phyloP scores from a whole-genome alignment of 805 yeast genomes.

The Dipodascus geniculatus region DNA sequence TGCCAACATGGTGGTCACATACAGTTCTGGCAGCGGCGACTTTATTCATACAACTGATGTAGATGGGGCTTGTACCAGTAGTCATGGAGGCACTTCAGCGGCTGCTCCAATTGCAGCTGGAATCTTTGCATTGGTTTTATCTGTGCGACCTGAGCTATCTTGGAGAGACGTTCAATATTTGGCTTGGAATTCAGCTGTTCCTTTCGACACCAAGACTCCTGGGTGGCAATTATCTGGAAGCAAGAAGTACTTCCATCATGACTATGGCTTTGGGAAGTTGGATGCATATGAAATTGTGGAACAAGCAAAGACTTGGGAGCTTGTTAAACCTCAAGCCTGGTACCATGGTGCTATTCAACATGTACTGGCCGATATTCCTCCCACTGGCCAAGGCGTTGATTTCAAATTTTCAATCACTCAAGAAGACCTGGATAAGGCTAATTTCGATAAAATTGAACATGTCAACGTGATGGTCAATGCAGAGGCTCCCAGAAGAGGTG shows the following conservation, averaged over 20 bases:
- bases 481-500: conserved; percentile 55
- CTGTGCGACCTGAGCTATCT: conserved; percentile 75
- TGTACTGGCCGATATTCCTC: conserved; percentile 23
- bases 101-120: conserved; percentile 99
- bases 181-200: conserved; percentile 57
- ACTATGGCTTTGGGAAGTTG: conserved; percentile 83
- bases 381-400: conserved; percentile 7
- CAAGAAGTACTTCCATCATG: conserved; percentile 64
- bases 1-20: conserved; percentile 89
- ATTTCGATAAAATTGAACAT: conserved; percentile 71
- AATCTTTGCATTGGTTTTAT: conserved; percentile 70
- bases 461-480: conserved; percentile 71
- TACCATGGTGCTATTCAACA: conserved; percentile 35
- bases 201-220: conserved; percentile 54
- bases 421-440: conserved; percentile 40
- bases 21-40: conserved; percentile 83
- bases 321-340: conserved; percentile 91
- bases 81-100: conserved; percentile 95
- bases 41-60: conserved; percentile 83
- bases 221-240: conserved; percentile 64
- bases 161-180: conserved; percentile 95
- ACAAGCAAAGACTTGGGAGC: conserved; percentile 61
- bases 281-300: conserved; percentile 71
- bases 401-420: conserved; percentile 29
- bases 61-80: conserved; percentile 50